Evolutionary conservation across 192 early-diverging fungal genomes (phyloP), one percentile per base, ranked within the genome.

Genomic region (Funneliformis mosseae): DNA sequence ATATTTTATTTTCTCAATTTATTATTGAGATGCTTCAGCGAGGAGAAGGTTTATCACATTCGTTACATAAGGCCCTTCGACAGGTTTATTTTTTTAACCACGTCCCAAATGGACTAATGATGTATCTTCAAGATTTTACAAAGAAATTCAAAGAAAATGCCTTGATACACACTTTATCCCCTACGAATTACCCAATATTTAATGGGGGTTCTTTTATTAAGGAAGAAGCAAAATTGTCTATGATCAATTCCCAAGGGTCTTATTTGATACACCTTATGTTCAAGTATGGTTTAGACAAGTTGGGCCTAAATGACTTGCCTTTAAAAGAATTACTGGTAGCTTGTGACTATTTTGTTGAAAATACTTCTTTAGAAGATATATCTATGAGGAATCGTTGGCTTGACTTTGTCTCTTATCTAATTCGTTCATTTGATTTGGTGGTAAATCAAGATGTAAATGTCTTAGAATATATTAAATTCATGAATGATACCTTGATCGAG

Each of bases 171-270:
- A 71, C 81, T 5, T 10, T 87, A 25, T 85, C 83, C 25, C 81
- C 80, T 45, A 77, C 84, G 10, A 88, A 85, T 69, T 89, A 67
- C 43, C 89, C 89, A 28, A 74, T 83, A 23, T 61, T 89, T 28
- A 79, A 88, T 21, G 86, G 85, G 27, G 91, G 91, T n/a, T 61
- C 63, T 41, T 78, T 91, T 64, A 87, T 88, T 33, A 83, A 88
- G 8, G 86, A 91, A 41, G 88, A 93, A 33, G 90, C 92, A 64
- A 75, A 67, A 38, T 74, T 93, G 68, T 88, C 90, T 0, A 88
- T 81, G 1, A 79, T 92, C 8, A 79, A 86, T 6, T 63, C 90
- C 25, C 89, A 91, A 71, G 88, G 89, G 50, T 87, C 91, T 8
- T 88, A 89, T 50, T 50, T 92, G 0, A 82, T 88, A 73, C 79